phyloP scores from a whole-genome alignment of 192 early-diverging fungal species.

The Powellomyces hirtus region DNA sequence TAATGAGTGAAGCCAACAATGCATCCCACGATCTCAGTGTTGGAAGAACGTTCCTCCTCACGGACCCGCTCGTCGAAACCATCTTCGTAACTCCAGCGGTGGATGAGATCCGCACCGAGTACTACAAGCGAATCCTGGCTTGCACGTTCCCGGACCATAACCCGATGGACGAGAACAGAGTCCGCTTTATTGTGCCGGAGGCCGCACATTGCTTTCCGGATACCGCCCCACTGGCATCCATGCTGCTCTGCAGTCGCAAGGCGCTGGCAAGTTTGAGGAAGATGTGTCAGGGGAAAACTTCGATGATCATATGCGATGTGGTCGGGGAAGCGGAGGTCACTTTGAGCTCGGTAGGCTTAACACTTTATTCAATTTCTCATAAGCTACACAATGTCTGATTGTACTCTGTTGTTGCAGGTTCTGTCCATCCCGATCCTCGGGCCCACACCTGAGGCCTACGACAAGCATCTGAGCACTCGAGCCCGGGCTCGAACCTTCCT shows the following conservation, averaged over 20 bases:
- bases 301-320: constrained; percentile 15
- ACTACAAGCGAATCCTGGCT: constrained; percentile 12
- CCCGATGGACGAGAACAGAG: constrained; percentile 16
- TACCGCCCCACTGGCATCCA: constrained; percentile 9
- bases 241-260: constrained; percentile 15
- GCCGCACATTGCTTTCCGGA: constrained; percentile 18
- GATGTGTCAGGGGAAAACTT: constrained; percentile 14
- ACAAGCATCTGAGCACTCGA: constrained; percentile 8
- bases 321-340: constrained; percentile 24
- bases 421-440: constrained; percentile 20
- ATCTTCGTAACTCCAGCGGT: constrained; percentile 22
- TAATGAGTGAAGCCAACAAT: neutral
- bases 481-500: constrained; percentile 10
- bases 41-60: constrained; percentile 14
- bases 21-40: constrained; percentile 9
- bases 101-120: constrained; percentile 20
- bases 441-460: constrained; percentile 23
- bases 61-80: constrained; percentile 16
- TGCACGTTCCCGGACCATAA: constrained; percentile 26
- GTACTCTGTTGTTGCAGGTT: neutral
- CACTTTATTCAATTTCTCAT: neutral
- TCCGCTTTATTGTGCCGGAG: constrained; percentile 29
- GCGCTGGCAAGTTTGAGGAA: constrained; percentile 8
- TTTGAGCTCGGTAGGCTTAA: constrained; percentile 23
- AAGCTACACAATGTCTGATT: neutral